A percentile compares a stretch with the other conserved stretches of the same genome.
phyloP scores from a whole-genome alignment of 2,329 filamentous ascomycete genomes.

The Microdochium trichocladiopsis region DNA sequence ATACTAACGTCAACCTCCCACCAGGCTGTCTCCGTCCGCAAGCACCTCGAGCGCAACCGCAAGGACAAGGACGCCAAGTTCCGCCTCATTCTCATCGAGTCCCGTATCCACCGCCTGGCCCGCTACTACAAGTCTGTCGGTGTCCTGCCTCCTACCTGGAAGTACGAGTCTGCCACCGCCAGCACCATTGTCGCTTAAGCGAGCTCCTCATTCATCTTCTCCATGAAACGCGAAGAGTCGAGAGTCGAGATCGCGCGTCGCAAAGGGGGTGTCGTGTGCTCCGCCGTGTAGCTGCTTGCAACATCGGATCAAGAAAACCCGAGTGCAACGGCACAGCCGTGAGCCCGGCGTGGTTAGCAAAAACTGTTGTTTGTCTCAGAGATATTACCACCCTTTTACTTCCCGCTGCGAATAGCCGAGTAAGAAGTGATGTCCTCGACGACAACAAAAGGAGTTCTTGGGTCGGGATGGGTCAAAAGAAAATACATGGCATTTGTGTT shows the following conservation, averaged over 20 bases:
- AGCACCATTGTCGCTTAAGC: constrained; percentile 86
- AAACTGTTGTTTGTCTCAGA: no score
- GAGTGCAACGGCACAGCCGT: no score
- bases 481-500: constrained; percentile 1
- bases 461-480: not conserved
- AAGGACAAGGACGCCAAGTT: constrained; percentile 99
- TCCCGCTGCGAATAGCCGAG: no score
- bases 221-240: not conserved
- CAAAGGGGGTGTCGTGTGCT: no score
- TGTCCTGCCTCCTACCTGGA: constrained; percentile 86
- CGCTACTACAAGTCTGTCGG: constrained; percentile 98
- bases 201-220: constrained; percentile 4
- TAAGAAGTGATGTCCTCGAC: no score
- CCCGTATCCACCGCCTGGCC: constrained; percentile 98
- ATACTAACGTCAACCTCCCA: constrained; percentile 9
- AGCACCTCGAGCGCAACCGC: constrained; percentile 99
- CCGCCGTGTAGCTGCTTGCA: constrained; percentile 1
- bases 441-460: not conserved
- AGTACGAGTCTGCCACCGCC: constrained; percentile 97
- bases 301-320: no score
- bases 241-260: not conserved
- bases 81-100: constrained; percentile 99
- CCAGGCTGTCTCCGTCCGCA: constrained; percentile 94
- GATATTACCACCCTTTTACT: no score
- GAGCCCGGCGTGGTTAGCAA: constrained; percentile 13